phyloP scores from a whole-genome alignment of 257 asterid species.

The Solanum pinnatisectum region DNA sequence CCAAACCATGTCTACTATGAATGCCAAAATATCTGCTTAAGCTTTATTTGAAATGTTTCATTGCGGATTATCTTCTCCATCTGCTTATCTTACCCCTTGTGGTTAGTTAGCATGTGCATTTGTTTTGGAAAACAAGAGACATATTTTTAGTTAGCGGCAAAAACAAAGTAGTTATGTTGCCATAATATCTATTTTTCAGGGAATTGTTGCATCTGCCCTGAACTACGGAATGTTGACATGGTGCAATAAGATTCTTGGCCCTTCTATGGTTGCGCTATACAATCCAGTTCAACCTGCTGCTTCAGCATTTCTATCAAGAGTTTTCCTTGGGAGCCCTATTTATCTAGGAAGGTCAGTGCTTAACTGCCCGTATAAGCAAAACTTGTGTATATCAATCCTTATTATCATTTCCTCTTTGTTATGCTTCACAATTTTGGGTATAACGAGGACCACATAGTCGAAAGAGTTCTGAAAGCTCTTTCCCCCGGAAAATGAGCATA shows the following conservation, averaged over 20 bases:
- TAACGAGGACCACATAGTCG: not conserved
- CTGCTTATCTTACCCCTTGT: not conserved
- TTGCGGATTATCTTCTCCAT: not conserved
- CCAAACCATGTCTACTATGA: not conserved
- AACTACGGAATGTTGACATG: slow-evolving; percentile 82
- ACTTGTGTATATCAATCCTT: not conserved
- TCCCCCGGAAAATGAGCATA: not conserved
- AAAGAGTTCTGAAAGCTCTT: not conserved
- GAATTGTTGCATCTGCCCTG: slow-evolving; percentile 81
- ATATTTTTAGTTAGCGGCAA: not conserved
- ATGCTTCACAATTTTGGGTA: not conserved
- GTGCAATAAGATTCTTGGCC: slow-evolving; percentile 88
- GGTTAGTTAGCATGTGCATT: not conserved
- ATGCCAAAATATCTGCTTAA: not conserved
- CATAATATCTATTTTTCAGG: slow-evolving; percentile 26
- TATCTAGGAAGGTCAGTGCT: slow-evolving; percentile 76
- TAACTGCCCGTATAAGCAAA: not conserved
- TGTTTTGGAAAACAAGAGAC: not conserved
- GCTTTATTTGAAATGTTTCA: not conserved
- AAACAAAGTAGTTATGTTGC: not conserved
- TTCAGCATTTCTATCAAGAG: slow-evolving; percentile 71
- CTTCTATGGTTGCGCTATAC: slow-evolving; percentile 85
- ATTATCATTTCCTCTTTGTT: not conserved
- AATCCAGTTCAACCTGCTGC: slow-evolving; percentile 93
- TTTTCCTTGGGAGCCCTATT: slow-evolving; percentile 89